Evolutionary conservation across 331 rosid species (phyloP), one percentile per base, ranked within the genome.

Genomic region (Phaseolus coccineus): DNA sequence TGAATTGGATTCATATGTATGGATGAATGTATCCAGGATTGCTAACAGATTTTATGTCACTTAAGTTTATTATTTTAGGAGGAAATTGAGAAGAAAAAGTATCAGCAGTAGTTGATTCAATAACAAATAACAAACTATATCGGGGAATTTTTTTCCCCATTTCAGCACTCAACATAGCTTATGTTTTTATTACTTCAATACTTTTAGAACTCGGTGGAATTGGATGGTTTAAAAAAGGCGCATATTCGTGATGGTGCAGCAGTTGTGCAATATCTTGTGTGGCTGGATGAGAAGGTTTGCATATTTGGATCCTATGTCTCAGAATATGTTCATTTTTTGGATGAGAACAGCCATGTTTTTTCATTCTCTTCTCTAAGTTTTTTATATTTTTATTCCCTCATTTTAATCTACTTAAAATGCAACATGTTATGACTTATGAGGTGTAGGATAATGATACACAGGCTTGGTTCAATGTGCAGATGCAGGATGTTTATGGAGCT

Each of bases 191-290:
- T 70, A 42, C 55, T 81, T 16, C 56, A 73, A 79, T 69, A 68
- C 77, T 19, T 28, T 63, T 64, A 91, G 99, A 96, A 96, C 87
- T 80, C 93, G 3, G 87, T 87, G 69, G 98, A 96, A 81, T 84
- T 96, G 93, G 94, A 93, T 51, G 98, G 99, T 73, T 85, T 96
- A 75, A 91, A 69, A 82, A 88, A 84, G 33, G 89, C 99, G 25
- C 97, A 93, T 73, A 25, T 96, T 83, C 93, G 98, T 59, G 98
- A 96, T 81, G 99, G 99, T 71, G 98, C 90, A 69, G 99, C 99
- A 14, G 90, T 96, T 62, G 98, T 91, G 72, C 99, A 96, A 73
- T 93, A 87, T 86, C 94, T 93, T 91, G 93, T 88, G 37, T 96
- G 99, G 99, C 84, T 96, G 84, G 98, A 96, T 84, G 77, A 84